Conservation (phyloP, 2,329 filamentous ascomycete species). For the Juglanconis sp. region DNA sequence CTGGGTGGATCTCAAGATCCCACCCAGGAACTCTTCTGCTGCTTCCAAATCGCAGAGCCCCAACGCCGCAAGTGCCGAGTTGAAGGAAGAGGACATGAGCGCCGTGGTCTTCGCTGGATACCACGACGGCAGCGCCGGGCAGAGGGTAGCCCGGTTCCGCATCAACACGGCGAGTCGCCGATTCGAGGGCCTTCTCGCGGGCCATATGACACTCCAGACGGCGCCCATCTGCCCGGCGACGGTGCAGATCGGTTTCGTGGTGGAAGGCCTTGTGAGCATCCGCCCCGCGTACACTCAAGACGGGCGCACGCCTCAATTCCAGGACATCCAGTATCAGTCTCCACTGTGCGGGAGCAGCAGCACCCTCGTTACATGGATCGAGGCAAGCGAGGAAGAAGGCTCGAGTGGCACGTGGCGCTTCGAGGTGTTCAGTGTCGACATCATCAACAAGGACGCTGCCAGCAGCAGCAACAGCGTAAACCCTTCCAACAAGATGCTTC, state of each 20-base stretch:
- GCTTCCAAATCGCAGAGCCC: background rate
- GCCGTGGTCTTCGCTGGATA: constrained; percentile 18
- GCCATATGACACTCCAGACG: constrained; percentile 36
- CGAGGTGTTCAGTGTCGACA: background rate
- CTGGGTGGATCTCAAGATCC: constrained; percentile 34
- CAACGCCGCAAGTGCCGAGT: background rate
- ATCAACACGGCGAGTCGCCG: constrained; percentile 35
- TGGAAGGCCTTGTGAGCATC: constrained; percentile 31
- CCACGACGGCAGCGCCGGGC: constrained; percentile 9
- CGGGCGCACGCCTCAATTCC: constrained; percentile 26
- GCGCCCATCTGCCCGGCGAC: constrained; percentile 38
- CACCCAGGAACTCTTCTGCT: constrained; percentile 11
- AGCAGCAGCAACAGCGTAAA: no score
- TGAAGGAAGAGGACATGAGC: constrained; percentile 17
- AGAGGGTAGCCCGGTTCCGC: constrained; percentile 32
- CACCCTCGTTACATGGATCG: background rate
- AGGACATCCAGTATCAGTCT: constrained; percentile 29
- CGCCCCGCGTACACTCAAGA: constrained; percentile 21
- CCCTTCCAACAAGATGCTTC: constrained; percentile 2
- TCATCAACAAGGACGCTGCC: background rate
- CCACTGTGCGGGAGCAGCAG: constrained; percentile 33
- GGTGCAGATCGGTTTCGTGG: constrained; percentile 32
- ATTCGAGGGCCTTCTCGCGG: constrained; percentile 32
- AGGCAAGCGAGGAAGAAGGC: background rate
- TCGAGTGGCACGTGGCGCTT: background rate